These are phyloP conservation scores for Arthroderma sp. DNA, from an alignment of 2,329 filamentous ascomycete genomes.

Conservation along the genomic window DNA sequence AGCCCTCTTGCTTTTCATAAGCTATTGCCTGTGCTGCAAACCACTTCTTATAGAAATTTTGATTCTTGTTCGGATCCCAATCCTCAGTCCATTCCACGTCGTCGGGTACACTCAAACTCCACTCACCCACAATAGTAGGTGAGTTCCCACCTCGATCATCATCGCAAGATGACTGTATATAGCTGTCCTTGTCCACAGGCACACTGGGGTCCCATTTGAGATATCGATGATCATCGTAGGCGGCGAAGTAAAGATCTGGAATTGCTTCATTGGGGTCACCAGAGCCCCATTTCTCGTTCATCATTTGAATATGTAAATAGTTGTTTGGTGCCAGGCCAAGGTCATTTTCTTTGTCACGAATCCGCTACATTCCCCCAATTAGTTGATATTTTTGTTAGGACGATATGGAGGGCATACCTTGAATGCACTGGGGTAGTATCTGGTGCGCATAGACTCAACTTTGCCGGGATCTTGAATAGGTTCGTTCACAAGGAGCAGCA, in stretches of 20 bases:
- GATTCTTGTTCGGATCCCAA: too few species aligned
- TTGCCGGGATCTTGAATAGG: too few species aligned
- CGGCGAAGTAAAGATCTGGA: conserved; percentile 30
- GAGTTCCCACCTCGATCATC: neutral
- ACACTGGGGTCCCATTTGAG: conserved; percentile 41
- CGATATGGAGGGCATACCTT: too few species aligned
- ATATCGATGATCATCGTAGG: conserved; percentile 49
- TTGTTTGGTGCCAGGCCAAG: conserved; percentile 31
- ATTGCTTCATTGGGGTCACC: conserved; percentile 40
- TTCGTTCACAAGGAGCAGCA: too few species aligned
- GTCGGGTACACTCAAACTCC: neutral
- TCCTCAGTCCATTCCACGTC: too few species aligned
- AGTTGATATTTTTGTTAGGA: too few species aligned
- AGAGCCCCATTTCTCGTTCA: conserved; percentile 43
- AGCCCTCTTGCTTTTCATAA: too few species aligned
- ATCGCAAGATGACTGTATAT: conserved; percentile 39
- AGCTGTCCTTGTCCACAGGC: conserved; percentile 33
- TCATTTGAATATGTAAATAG: conserved; percentile 41
- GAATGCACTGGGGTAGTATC: too few species aligned
- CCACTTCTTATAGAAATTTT: too few species aligned
- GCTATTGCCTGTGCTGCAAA: too few species aligned
- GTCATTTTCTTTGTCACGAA: conserved; percentile 36
- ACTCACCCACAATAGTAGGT: neutral
- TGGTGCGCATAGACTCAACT: too few species aligned
- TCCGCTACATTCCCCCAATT: conserved; percentile 17